Percentiles rank a stretch among this genome's conserved stretches.
Conservation (phyloP, 176 grass and related monocot species). For the Oryza officinalis region DNA sequence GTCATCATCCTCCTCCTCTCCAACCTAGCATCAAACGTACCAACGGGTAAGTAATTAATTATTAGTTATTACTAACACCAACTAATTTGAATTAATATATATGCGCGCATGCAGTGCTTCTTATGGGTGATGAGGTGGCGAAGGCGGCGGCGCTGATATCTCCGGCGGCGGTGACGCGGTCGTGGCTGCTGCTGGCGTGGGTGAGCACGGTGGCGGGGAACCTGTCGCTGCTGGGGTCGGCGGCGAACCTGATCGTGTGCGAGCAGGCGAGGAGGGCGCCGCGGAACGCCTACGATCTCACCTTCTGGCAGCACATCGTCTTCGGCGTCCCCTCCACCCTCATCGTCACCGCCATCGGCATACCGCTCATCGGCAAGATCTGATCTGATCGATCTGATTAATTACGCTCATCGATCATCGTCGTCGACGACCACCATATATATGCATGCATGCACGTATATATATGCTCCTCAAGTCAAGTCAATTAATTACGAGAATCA, state of each 20-base stretch:
- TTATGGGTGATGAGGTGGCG: conserved; percentile 58
- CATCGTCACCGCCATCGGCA: conserved; percentile 54
- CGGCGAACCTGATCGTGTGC: conserved; percentile 81
- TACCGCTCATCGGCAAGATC: conserved; percentile 64
- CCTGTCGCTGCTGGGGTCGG: conserved; percentile 62
- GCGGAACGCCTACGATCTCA: conserved; percentile 61
- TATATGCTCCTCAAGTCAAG: not conserved
- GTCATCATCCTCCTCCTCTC: conserved; percentile 68
- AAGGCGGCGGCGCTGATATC: conserved; percentile 56
- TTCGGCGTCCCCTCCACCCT: conserved; percentile 71
- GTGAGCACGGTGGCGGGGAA: conserved; percentile 63
- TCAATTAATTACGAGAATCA: not conserved
- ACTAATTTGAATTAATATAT: too few species aligned
- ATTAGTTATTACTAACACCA: too few species aligned
- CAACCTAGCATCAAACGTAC: conserved; percentile 79
- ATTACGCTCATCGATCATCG: not conserved
- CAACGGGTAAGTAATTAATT: conserved; percentile 44
- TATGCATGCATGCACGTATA: not conserved
- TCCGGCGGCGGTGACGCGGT: conserved; percentile 17
- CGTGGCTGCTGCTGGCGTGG: conserved; percentile 47
- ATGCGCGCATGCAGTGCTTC: conserved; percentile 41
- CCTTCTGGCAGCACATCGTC: conserved; percentile 62
- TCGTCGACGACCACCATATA: not conserved
- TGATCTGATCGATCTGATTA: not conserved
- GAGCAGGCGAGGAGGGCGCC: conserved; percentile 63